Evolutionary conservation across 148 eudicot genomes (phyloP).

Genomic region (Persicaria maculosa): DNA sequence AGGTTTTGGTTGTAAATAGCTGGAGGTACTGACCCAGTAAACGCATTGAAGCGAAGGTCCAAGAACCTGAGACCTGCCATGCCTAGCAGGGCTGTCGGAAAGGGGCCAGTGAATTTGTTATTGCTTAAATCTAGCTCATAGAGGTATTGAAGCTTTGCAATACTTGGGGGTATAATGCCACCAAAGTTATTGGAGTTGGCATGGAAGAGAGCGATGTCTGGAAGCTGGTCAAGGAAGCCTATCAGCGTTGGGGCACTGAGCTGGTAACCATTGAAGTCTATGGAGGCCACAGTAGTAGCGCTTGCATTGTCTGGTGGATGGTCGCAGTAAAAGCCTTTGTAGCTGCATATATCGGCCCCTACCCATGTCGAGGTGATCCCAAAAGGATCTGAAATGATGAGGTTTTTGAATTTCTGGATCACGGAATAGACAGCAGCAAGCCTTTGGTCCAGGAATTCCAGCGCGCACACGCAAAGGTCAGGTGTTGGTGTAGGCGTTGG

Average conservation of each 20-base stretch:
- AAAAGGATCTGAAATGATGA: constrained; percentile 60
- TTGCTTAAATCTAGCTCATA: constrained; percentile 88
- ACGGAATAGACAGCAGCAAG: constrained; percentile 50
- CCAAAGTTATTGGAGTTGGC: constrained; percentile 75
- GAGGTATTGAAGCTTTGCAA: constrained; percentile 52
- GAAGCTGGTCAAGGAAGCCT: constrained; percentile 70
- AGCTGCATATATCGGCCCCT: constrained; percentile 60
- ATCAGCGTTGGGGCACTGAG: constrained; percentile 46
- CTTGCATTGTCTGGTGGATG: constrained; percentile 55
- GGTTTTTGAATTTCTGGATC: constrained; percentile 58
- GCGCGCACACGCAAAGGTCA: background rate
- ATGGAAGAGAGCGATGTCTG: constrained; percentile 71
- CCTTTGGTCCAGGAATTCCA: constrained; percentile 45
- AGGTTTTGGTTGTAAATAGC: constrained; percentile 50
- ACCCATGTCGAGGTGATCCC: constrained; percentile 66
- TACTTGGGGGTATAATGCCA: constrained; percentile 44
- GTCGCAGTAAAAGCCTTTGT: constrained; percentile 69
- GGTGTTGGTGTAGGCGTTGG: constrained; percentile 2
- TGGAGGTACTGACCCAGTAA: constrained; percentile 67
- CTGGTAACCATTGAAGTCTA: constrained; percentile 77
- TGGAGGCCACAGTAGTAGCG: constrained; percentile 56
- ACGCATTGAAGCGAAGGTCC: constrained; percentile 67
- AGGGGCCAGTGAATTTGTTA: constrained; percentile 63
- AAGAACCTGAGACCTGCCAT: constrained; percentile 46
- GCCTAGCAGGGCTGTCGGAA: constrained; percentile 49